Base-by-base conservation (phyloP, 2,329 filamentous ascomycete species). In the Apiospora hydei region DNA sequence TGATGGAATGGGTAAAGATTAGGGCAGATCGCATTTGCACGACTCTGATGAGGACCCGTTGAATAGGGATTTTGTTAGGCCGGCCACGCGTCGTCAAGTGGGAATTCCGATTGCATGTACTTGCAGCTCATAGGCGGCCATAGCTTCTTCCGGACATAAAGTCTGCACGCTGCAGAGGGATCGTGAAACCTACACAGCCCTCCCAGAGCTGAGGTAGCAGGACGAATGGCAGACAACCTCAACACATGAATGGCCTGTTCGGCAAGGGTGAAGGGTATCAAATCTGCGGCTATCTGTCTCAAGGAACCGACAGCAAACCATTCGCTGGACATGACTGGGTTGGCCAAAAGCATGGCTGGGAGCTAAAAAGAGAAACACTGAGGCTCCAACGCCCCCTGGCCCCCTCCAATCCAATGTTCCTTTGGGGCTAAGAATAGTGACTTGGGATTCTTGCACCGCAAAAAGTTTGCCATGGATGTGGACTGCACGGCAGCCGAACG, bases 171-270 rank as follows among this genome's bases (percentile, higher is more conserved):
- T n/a, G n/a, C n/a, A 41, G 57, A 38, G 34, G 18, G 30, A 41
- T 41, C 57, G 34, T 64, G 57, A 64, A 64, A 64, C 57, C 41
- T n/a, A 64, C 57, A 64, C 57, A 64, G 57, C 57, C 57, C 21
- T 41, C 34, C 2, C 18, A 30, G 4, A n/a, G 34, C 13, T 21
- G 57, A 64, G 30, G 38, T 41, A 41, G 57, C 57, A 64, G 18
- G 57, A 41, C 13, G 30, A 41, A 13, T n/a, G 34, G 57, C 30
- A 18, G n/a, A 41, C 18, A 64, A 64, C 18, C 57, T 41, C 34
- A 41, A 34, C 57, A 64, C 57, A 64, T 41, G 4, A 41, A n/a
- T 24, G 57, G 57, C 34, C 8, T 64, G 57, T 64, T 41, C 57
- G 30, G 30, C 30, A 64, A 64, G 34, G 30, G 16, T 21, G 16